Evolutionary conservation across 306 rosid species (phyloP), one percentile per base, ranked within the genome.

Genomic region (Malus asiatica): DNA sequence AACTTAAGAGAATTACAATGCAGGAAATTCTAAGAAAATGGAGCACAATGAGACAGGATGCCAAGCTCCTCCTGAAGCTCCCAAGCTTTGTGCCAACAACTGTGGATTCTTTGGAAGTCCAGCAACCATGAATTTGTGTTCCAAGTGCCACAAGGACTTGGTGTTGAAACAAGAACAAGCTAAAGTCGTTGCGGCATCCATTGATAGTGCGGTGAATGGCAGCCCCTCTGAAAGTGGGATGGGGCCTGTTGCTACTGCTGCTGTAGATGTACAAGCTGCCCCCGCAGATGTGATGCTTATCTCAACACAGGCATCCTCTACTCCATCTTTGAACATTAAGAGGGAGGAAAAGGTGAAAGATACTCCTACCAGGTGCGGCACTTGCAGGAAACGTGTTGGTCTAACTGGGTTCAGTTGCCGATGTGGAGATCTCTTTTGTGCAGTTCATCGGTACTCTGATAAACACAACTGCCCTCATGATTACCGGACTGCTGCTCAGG

Each of bases 91-190:
- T 52, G 83, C 84, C 58, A 86, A 86, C 77, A 85, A 77, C 78
- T 82, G 88, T 1, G 86, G 88, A 27, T 85, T 85, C 68, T 85
- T 85, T 1, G 88, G 88, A 73, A 82, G 82, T 73, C 71, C 86
- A n/a, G 82, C 88, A 38, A 85, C 86, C 32, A 82, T 85, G 88
- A 85, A 85, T 74, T 22, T 85, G 68, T 85, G 88, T 66, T 85
- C 88, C 40, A 85, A 85, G 59, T 85, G 88, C 84, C 88, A 85
- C 86, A 79, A 82, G 68, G 88, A 82, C 63, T 77, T 68, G 64
- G 57, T 75, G 25, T 25, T 86, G 82, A 82, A 86, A 68, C 81
- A 82, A 74, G 78, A 86, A 33, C 89, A 80, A 23, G 76, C 84
- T 22, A 80, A 83, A 75, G 83, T 77, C 2, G 83, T 83, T 33